A percentile compares a stretch with the other conserved stretches of the same genome.
Evolutionary conservation across 2,329 filamentous ascomycete species (phyloP).

Genomic region (Exophiala alcalophila): DNA sequence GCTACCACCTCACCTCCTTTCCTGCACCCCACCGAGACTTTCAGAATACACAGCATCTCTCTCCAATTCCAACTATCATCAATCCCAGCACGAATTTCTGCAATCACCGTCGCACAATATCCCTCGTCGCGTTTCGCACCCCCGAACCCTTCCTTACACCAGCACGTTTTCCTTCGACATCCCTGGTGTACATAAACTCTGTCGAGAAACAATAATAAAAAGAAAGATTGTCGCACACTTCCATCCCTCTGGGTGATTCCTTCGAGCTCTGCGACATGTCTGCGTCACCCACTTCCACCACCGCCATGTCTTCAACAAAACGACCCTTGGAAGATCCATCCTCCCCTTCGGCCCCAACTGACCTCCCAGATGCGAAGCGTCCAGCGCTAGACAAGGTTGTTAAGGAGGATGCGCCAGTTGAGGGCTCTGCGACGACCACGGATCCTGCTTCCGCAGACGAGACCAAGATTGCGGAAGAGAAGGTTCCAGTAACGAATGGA

Average conservation of each 20-base stretch:
- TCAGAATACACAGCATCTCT: conserved; percentile 21
- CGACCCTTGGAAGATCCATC: conserved; percentile 95
- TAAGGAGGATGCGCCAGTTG: conserved; percentile 55
- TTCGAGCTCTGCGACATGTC: conserved; percentile 60
- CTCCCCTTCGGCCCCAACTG: conserved; percentile 83
- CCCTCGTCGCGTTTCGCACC: conserved; percentile 28
- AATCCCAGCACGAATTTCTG: conserved; percentile 26
- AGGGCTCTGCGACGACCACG: conserved; percentile 35
- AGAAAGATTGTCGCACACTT: conserved; percentile 47
- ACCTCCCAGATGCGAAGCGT: conserved; percentile 95
- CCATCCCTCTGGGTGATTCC: conserved; percentile 37
- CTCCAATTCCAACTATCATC: conserved; percentile 16
- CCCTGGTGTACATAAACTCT: conserved; percentile 75
- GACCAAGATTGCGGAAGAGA: conserved; percentile 25
- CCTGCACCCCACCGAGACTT: conserved; percentile 22
- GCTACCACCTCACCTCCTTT: conserved; percentile 21
- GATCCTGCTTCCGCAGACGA: conserved; percentile 35
- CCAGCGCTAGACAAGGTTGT: conserved; percentile 90
- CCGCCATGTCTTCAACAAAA: conserved; percentile 60
- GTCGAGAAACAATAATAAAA: conserved; percentile 56
- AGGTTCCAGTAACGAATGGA: conserved; percentile 41
- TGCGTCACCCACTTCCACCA: conserved; percentile 52
- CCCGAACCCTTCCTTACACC: conserved; percentile 55
- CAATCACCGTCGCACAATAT: conserved; percentile 32
- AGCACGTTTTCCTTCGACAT: conserved; percentile 90